Evolutionary conservation across 2,329 filamentous ascomycete species (phyloP).

Genomic region (Penicillium sp.): DNA sequence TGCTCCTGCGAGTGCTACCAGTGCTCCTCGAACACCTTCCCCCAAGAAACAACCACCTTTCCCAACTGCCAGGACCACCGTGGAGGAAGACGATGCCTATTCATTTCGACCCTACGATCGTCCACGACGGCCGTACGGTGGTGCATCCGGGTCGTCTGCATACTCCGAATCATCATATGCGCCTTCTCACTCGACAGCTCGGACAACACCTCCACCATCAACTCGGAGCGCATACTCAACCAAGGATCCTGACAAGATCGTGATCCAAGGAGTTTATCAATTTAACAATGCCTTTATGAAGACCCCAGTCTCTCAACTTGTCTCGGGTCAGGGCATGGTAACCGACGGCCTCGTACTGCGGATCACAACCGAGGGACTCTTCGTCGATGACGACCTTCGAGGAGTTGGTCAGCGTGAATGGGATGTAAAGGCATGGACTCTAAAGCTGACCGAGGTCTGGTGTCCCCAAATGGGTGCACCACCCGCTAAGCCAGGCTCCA

Average conservation of each 20-base stretch:
- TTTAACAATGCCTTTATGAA: conserved; percentile 88
- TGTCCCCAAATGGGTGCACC: conserved; percentile 61
- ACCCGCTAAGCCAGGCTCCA: conserved; percentile 31
- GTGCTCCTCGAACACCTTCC: conserved; percentile 38
- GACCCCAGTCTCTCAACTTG: conserved; percentile 85
- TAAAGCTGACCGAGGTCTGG: conserved; percentile 90
- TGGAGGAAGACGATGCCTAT: conserved; percentile 64
- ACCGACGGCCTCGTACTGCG: conserved; percentile 90
- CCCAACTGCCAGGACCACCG: conserved; percentile 39
- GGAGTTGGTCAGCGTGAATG: conserved; percentile 93
- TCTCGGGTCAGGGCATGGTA: conserved; percentile 79
- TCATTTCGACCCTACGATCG: conserved; percentile 78
- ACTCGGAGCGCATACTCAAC: conserved; percentile 78
- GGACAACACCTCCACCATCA: conserved; percentile 80
- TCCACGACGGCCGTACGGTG: conserved; percentile 59
- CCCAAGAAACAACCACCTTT: conserved; percentile 39
- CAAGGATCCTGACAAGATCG: conserved; percentile 91
- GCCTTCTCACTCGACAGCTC: conserved; percentile 77
- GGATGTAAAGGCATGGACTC: conserved; percentile 97
- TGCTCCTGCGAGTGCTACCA: conserved; percentile 32
- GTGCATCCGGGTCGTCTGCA: conserved; percentile 66
- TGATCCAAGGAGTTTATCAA: conserved; percentile 87
- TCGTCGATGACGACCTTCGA: conserved; percentile 94
- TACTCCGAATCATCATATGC: conserved; percentile 87
- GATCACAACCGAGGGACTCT: conserved; percentile 90